Base-by-base conservation (phyloP, 257 asterid species). In the Craterostigma plantagineum region DNA sequence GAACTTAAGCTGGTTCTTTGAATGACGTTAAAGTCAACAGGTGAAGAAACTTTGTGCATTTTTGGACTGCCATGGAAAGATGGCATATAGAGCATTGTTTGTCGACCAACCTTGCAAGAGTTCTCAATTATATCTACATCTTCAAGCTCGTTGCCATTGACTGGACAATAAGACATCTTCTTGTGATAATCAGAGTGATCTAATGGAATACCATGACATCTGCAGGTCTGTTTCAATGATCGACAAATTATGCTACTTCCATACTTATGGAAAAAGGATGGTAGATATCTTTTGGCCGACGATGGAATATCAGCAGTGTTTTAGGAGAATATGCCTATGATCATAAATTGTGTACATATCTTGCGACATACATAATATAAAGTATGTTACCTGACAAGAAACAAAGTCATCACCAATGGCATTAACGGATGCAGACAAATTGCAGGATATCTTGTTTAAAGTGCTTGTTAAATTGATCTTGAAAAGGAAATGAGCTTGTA, bases 161-260 rank as follows among this genome's bases (percentile, higher is more conserved):
- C 68, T 40, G 93, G 83, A 69, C 93, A 82, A 52, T 55, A 57
- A 47, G 42, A 39, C 51, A 38, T 52, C 27, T 48, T 46, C 58
- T 48, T 49, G 9, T 55, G 57, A 59, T 16, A 43, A 62, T 51
- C 56, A 55, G 66, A 50, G 53, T 60, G 54, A 52, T 74, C 72
- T 62, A 79, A 57, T 7, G 85, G 92, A 61, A 74, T 59, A 61
- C 95, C 92, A 48, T 87, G 95, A 54, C 95, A 87, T 63, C 83
- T 64, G 80, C 95, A 87, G 55, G 91, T 70, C 98, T 87, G 76
- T 45, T 55, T 49, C 48, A 41, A 49, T 45, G 68, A 49, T 64
- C 69, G 39, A 47, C 12, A 42, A 37, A 41, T 39, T 49, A 57
- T 45, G 5, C n/a, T n/a, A n/a, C n/a, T n/a, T n/a, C n/a, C n/a